A percentile compares a stretch with the other conserved stretches of the same genome.
Conservation (phyloP, 1,284 basidiomycete genomes). For the Heterobasidion irregulare region DNA sequence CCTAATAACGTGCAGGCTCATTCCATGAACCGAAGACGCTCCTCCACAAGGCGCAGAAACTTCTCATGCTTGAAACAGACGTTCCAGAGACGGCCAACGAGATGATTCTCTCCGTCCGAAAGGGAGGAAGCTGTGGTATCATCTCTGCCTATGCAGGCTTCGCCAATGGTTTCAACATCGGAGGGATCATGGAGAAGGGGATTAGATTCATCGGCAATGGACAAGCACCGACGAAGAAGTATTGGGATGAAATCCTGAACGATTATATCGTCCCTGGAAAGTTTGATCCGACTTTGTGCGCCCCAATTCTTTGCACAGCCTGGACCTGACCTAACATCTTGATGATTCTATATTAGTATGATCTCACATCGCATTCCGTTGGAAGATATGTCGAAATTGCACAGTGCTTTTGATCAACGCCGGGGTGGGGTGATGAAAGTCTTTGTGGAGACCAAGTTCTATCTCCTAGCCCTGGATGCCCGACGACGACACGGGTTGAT, state of each 20-base stretch:
- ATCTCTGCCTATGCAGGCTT: constrained; percentile 59
- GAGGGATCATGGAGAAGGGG: constrained; percentile 75
- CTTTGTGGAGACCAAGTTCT: constrained; percentile 49
- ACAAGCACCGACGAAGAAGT: constrained; percentile 67
- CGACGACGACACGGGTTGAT: constrained; percentile 37
- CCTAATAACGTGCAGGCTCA: constrained; percentile 26
- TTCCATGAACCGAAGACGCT: constrained; percentile 67
- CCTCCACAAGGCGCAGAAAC: constrained; percentile 53
- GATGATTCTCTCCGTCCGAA: constrained; percentile 53
- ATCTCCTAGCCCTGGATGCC: constrained; percentile 39
- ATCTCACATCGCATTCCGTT: constrained; percentile 57
- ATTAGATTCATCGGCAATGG: constrained; percentile 64
- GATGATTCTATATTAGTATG: constrained; percentile 27
- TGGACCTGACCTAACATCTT: not conserved
- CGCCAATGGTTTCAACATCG: constrained; percentile 67
- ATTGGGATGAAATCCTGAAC: constrained; percentile 67
- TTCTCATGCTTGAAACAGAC: constrained; percentile 72
- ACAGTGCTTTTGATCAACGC: constrained; percentile 55
- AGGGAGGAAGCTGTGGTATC: constrained; percentile 56
- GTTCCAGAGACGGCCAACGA: constrained; percentile 68
- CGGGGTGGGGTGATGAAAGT: constrained; percentile 57
- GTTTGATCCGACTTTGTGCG: constrained; percentile 61
- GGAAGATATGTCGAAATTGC: constrained; percentile 53
- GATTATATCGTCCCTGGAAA: constrained; percentile 58
- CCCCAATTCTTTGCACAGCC: constrained; percentile 3